Conservation (phyloP, 495 filamentous ascomycete genomes). For the Aspergillus haitiensis region DNA sequence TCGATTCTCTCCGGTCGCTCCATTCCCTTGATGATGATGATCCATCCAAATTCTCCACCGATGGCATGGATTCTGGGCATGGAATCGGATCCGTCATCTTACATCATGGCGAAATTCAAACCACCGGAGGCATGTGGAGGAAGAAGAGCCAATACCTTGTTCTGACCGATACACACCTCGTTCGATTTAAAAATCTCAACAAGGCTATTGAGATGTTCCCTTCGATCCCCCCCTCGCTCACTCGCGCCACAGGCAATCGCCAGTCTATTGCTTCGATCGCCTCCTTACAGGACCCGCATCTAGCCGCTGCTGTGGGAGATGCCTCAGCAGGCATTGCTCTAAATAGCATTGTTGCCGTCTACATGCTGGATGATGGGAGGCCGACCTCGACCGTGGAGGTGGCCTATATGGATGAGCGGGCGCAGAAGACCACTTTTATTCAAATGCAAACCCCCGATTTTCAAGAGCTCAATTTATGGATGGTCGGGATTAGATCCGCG, state of each 20-base stretch:
- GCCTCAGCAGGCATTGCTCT: constrained; percentile 59
- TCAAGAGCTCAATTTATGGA: constrained; percentile 73
- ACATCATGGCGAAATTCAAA: constrained; percentile 76
- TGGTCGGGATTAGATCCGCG: constrained; percentile 64
- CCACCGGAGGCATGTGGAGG: constrained; percentile 75
- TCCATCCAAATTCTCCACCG: constrained; percentile 33
- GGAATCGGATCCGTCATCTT: constrained; percentile 52
- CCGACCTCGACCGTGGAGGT: constrained; percentile 81
- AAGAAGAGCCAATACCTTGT: constrained; percentile 89
- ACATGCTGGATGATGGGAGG: constrained; percentile 74
- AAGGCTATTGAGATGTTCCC: constrained; percentile 68
- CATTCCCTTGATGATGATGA: constrained; percentile 54
- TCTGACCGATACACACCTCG: constrained; percentile 79
- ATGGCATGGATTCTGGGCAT: constrained; percentile 36
- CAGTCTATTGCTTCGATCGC: constrained; percentile 59
- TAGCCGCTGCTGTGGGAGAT: constrained; percentile 47
- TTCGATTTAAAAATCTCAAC: constrained; percentile 75
- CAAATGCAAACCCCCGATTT: constrained; percentile 72
- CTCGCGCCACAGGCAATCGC: constrained; percentile 42
- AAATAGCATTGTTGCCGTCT: constrained; percentile 72
- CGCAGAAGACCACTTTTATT: constrained; percentile 56
- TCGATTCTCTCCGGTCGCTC: constrained; percentile 58
- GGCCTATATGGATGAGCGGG: constrained; percentile 71
- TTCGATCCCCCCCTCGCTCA: constrained; percentile 48
- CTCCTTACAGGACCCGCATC: constrained; percentile 62